Percentiles rank a stretch among this genome's conserved stretches.
Evolutionary conservation across 2,329 filamentous ascomycete species (phyloP).

Genomic region (Pseudogymnoascus sp.): DNA sequence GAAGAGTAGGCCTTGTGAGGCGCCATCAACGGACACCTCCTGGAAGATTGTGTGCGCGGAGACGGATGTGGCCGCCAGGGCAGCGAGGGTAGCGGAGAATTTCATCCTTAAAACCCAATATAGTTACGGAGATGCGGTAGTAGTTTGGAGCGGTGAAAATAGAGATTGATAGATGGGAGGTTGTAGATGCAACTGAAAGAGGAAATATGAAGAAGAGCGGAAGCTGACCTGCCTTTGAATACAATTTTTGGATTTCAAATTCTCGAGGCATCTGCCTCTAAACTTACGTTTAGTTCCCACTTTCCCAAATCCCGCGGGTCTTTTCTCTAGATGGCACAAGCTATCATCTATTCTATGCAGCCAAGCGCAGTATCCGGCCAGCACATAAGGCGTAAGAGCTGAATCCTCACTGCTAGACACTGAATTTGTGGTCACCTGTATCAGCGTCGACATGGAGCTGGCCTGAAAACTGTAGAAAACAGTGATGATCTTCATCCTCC

Average conservation of each 20-base stretch:
- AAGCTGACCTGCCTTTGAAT: not conserved
- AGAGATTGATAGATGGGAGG: not conserved
- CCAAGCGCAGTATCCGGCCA: not conserved
- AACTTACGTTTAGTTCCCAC: not conserved
- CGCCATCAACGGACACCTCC: slow-evolving; percentile 41
- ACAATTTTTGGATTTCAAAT: not conserved
- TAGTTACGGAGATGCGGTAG: not conserved
- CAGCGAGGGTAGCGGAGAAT: not conserved
- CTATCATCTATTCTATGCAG: slow-evolving; percentile 9
- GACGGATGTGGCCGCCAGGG: slow-evolving; percentile 26
- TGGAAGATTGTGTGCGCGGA: slow-evolving; percentile 40
- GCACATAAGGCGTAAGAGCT: not conserved
- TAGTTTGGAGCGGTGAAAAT: not conserved
- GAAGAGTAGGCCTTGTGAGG: slow-evolving; percentile 42
- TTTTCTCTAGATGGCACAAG: slow-evolving; percentile 7
- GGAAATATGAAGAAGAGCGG: not conserved
- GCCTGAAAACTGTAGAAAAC: not conserved
- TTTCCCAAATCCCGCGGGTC: not conserved
- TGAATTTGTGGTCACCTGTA: not conserved
- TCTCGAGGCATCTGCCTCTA: not conserved
- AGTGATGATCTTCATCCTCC: not conserved
- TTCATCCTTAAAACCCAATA: not conserved
- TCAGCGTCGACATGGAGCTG: not conserved
- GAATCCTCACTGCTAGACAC: not conserved
- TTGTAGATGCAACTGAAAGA: not conserved